Base-by-base conservation (phyloP, 176 grass and related monocot genomes). In the Neostapfia colusana region DNA sequence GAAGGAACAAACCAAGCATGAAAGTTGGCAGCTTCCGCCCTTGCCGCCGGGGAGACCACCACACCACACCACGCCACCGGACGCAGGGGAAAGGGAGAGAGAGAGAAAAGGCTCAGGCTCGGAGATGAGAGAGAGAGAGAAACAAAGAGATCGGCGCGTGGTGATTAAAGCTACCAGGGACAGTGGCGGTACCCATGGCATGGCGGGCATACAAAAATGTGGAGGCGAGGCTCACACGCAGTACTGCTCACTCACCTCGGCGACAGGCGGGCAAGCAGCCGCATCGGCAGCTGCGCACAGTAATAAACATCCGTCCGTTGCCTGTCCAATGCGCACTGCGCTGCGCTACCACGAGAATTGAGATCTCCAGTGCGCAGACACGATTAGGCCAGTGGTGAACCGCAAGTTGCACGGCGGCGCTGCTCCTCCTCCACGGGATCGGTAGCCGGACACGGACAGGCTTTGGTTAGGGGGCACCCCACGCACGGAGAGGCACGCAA, bases 21-120 rank as follows among this genome's bases (percentile, higher is more conserved):
- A 87, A 66, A 67, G 73, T 82, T 73, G 85, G 79, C 85, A 82
- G 85, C 79, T 87, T 87, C 65, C 65, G 72, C 78, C 64, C 67
- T 81, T 70, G 84, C 82, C 36, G 67, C 83, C 75, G 83, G 67
- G 41, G 73, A 51, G 12, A 72, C 83, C 65, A 35, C 83, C 65
- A 35, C 54, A 27, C 38, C 66, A 18, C 65, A 40, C 18, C 51
- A 57, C 43, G 3, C 16, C 46, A 17, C 48, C 5, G 45, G 42
- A 43, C 56, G 24, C 40, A 40, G 51, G 55, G 65, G 15, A 51
- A 63, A 41, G 8, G 44, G 21, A 26, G 43, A 48, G 13, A 21
- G 5, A 1, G 23, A 12, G 11, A 7, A 17, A 46, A 27, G 2
- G n/a, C n/a, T n/a, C n/a, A 11, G 28, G 15, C 6, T 8, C 2